Base-by-base conservation (phyloP, 441 rosid species). In the Macaranga tanarius region DNA sequence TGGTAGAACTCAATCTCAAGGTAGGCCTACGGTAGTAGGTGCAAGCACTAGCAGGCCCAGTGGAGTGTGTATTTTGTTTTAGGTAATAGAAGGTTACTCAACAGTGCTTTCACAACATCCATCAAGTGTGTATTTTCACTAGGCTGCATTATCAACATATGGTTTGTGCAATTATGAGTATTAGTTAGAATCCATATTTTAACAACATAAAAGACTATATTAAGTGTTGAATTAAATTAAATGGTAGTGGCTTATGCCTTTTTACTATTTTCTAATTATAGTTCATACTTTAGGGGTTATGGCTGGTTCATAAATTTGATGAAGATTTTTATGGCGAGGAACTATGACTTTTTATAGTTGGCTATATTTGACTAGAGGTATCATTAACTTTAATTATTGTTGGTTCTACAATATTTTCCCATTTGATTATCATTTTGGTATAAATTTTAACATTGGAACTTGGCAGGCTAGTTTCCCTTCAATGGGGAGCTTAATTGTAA, bases 241-340 rank as follows among this genome's bases (percentile, higher is more conserved):
- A 57, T 48, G n/a, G 19, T 13, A 23, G 60, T 34, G 34, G 65
- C 8, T 23, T 45, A 16, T 31, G 22, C 34, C 13, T 6, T 23
- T 42, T 17, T 31, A 9, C 58, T 7, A 25, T 45, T 62, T 57
- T 22, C 61, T 75, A 58, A 79, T 60, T 60, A 2, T 69, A 16
- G 51, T 51, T 50, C 10, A 40, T 69, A 17, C 7, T 72, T 65
- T 76, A 92, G 99, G 97, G 92, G 73, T 97, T 97, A 58, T 90
- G 99, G 97, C 76, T 95, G 81, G 94, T 90, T 74, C 92, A 91
- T 71, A 86, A 92, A 69, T 95, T 92, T 68, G 44, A 83, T 1
- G 96, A 86, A 69, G 97, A 92, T 81, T 90, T 90, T 85, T 92
- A 95, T n/a, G 97, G 92, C 0, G 95, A 87, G 84, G 99, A 89